Base-by-base conservation (phyloP, 768 basidiomycete species). In the Amanita pallidorosea region DNA sequence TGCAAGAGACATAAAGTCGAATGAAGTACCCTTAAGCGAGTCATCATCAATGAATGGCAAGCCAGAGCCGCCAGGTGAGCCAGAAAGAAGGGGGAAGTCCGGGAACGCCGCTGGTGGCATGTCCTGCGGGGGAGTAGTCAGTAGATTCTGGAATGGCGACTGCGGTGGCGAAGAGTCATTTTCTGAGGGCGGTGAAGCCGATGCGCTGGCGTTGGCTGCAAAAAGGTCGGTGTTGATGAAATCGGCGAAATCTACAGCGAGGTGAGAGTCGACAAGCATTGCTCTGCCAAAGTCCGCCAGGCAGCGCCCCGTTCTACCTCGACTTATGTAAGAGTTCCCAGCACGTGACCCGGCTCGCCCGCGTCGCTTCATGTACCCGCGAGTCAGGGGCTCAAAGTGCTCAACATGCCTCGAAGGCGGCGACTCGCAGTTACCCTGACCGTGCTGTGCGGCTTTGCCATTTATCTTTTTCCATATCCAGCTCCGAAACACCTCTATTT, bases 171-270 rank as follows among this genome's bases (percentile, higher is more conserved):
- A 70, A 7, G 72, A 70, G 33, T 69, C 65, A 1, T 73, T 70
- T 13, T 68, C 66, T 17, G 70, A 59, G 13, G 61, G 57, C 18
- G 57, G 53, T 12, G 54, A 38, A 27, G 69, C 59, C 0, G 72
- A 69, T 23, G 62, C 58, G 18, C 58, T 52, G 36, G 63, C 55
- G 36, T 45, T 55, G 38, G 57, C 52, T 7, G 62, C 55, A 50
- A 78, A 73, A 51, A 80, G 71, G 54, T 86, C 84, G 45, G 81
- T 70, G 62, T 85, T 77, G 66, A 86, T 77, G 56, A 83, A 75
- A 59, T 85, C 81, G 61, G 72, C 75, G 58, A 83, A 67, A 57
- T 77, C 71, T 35, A 69, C 60, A 50, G 55, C 38, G 51, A 58
- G 52, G 54, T 59, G 54, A 52, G 56, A 49, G 67, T 74, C 72